These are phyloP conservation scores for Blastobotrys petasosporus DNA, from an alignment of 1,139 yeast genomes.

Conservation along the genomic window DNA sequence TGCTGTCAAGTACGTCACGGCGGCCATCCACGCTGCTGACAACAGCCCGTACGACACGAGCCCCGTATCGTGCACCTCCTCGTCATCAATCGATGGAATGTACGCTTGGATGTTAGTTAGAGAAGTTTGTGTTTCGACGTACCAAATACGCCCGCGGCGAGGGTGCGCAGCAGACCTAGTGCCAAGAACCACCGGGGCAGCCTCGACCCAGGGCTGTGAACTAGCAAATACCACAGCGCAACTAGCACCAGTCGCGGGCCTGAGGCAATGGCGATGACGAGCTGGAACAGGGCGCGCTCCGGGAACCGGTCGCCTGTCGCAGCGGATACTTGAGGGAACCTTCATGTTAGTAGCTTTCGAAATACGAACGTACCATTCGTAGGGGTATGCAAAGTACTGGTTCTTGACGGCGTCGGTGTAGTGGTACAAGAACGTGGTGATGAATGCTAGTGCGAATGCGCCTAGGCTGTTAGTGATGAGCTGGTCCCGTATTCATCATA, in stretches of 20 bases:
- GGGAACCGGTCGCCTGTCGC: constrained; percentile 95
- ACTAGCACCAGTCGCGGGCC: constrained; percentile 74
- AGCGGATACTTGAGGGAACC: constrained; percentile 89
- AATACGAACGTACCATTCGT: constrained; percentile 57
- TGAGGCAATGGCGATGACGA: constrained; percentile 48
- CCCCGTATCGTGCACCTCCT: constrained; percentile 89
- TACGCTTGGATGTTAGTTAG: constrained; percentile 53
- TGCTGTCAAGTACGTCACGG: constrained; percentile 3
- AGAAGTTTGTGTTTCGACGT: constrained; percentile 7
- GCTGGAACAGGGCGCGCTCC: constrained; percentile 85
- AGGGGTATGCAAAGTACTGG: constrained; percentile 81
- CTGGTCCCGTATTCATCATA: no score
- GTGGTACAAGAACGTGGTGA: constrained; percentile 66
- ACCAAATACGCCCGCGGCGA: no score
- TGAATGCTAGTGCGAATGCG: constrained; percentile 69
- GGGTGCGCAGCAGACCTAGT: neutral
- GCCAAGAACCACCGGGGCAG: constrained; percentile 19
- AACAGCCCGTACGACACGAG: constrained; percentile 85
- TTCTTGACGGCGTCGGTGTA: constrained; percentile 81
- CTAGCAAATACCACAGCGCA: constrained; percentile 48
- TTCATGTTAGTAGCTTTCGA: neutral
- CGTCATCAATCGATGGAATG: constrained; percentile 93
- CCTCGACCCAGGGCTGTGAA: constrained; percentile 40
- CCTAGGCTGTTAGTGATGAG: constrained; percentile 52
- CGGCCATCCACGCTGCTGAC: constrained; percentile 84